Evolutionary conservation across 2,329 filamentous ascomycete species (phyloP), one percentile per base, ranked within the genome.

Genomic region (Nothophoma quercina): DNA sequence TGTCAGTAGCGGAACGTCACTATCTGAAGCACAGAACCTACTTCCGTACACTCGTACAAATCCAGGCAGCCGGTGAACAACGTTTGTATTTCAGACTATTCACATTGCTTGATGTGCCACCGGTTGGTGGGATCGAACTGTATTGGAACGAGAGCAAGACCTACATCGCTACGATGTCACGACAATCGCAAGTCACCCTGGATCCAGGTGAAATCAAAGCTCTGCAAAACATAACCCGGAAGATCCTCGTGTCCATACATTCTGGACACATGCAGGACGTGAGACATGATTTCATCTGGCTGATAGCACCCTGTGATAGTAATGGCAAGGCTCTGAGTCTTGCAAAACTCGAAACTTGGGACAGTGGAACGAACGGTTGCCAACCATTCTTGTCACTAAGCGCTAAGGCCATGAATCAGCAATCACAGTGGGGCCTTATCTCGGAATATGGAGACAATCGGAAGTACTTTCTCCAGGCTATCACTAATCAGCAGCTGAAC

Each of bases 101-200:
- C 5, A 65, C 60, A 6, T 62, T 70, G 18, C 41, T 18, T 7
- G 25, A 51, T 6, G 46, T 71, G 18, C 69, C 69, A 5, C 7
- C 50, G 6, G 30, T 68, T 6, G 55, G 62, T 7, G 46, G 56
- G 1, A 42, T 71, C 5, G 29, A 49, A 4, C 54, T 75, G 4
- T 58, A 69, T 26, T 75, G 72, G 73, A 74, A 72, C 25, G 40
- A 64, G 25, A 58, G 58, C 5, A 66, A 54, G 30, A 48, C 45
- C 6, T 70, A 70, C 23, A 51, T 30, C 3, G 60, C 69, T 1
- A 56, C 36, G 15, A 58, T 23, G 13, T 65, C 62, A 7, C 40
- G 35, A 19, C 39, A 68, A 21, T 38, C 51, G 2, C 28, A 38
- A 5, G 33, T 47, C 15, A 36, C n/a, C 1, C 25, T 71, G 13